Evolutionary conservation across 225 moss, liverwort and hornwort species (phyloP).

Genomic region (Climacium dendroides): DNA sequence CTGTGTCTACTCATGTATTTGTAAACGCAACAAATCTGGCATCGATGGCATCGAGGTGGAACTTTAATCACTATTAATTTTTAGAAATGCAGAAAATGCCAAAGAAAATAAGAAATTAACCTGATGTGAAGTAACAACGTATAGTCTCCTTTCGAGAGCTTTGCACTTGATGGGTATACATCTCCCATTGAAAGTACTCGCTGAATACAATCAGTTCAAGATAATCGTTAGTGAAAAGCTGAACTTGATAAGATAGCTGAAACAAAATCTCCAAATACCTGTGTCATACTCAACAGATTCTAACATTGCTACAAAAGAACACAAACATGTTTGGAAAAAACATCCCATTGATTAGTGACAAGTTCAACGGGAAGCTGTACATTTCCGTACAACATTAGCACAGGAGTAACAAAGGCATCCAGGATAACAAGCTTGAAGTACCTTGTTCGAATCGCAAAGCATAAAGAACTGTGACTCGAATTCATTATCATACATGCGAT

Average conservation of each 20-base stretch:
- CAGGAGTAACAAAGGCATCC: neutral
- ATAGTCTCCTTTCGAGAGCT: constrained; percentile 85
- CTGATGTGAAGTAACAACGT: constrained; percentile 68
- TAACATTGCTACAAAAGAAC: neutral
- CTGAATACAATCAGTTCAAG: constrained; percentile 19
- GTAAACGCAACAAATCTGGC: neutral
- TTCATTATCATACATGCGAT: constrained; percentile 88
- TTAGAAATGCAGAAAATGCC: neutral
- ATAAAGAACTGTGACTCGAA: constrained; percentile 93
- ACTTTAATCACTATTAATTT: neutral
- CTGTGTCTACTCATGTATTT: neutral
- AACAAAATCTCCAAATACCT: neutral
- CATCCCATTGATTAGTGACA: neutral
- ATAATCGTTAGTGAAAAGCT: neutral
- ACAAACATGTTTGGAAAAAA: neutral
- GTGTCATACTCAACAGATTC: neutral
- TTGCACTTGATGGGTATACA: constrained; percentile 63
- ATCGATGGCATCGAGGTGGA: neutral
- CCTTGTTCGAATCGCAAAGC: constrained; percentile 91
- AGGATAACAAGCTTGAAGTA: constrained; percentile 2
- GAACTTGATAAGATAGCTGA: neutral
- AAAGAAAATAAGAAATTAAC: constrained; percentile 1
- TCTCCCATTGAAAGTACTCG: constrained; percentile 76
- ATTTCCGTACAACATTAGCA: neutral
- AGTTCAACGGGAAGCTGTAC: neutral